A percentile compares a stretch with the other conserved stretches of the same genome.
phyloP scores from a whole-genome alignment of 768 basidiomycete species.

The Suillus alpinus region DNA sequence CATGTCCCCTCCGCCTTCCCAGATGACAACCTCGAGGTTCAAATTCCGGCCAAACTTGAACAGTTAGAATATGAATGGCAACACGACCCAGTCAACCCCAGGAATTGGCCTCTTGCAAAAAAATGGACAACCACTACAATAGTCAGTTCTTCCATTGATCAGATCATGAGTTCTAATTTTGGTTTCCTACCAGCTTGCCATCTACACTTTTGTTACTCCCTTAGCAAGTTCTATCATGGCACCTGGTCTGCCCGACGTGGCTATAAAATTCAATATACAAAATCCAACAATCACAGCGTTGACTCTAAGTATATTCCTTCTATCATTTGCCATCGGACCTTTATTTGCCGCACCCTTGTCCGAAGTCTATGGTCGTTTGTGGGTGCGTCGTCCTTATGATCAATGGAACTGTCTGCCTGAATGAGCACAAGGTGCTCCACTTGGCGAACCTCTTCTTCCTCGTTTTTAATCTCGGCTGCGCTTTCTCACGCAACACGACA shows the following conservation, averaged over 20 bases:
- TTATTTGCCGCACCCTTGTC: background rate
- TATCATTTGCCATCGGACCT: background rate
- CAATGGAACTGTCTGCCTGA: background rate
- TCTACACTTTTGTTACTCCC: background rate
- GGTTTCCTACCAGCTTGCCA: background rate
- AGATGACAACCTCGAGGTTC: background rate
- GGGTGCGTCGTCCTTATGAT: background rate
- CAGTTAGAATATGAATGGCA: background rate
- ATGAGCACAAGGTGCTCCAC: background rate
- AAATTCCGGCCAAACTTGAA: background rate
- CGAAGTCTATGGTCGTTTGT: slow-evolving; percentile 23
- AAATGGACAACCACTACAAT: background rate
- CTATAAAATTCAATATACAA: background rate
- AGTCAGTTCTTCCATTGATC: background rate
- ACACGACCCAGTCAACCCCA: background rate
- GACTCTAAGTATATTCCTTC: background rate
- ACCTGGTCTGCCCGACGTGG: background rate
- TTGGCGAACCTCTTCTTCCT: background rate
- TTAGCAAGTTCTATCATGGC: background rate
- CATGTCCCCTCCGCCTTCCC: background rate
- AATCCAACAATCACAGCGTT: background rate
- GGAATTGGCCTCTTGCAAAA: background rate
- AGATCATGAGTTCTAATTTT: background rate
- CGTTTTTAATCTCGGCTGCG: background rate
- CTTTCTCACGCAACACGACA: slow-evolving; percentile 10